Evolutionary conservation across 108 stramenopile genomes (phyloP), one percentile per base, ranked within the genome.

Genomic region (Fistulifera pelliculosa): DNA sequence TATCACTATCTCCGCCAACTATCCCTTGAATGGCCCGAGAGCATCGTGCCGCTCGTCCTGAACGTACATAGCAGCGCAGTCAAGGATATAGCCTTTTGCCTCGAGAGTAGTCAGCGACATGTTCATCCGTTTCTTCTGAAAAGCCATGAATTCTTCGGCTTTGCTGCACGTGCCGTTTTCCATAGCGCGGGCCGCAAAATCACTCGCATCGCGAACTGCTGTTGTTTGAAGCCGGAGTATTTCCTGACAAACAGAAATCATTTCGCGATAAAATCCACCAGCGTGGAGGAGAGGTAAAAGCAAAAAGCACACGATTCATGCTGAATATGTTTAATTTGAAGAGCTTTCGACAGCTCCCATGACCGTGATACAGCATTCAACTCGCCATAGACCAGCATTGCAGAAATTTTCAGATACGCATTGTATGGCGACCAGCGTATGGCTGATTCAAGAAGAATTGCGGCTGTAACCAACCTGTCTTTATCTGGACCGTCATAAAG

Each of bases 261-360:
- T 79, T 54, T 82, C 76, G 10, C 71, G 75, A 65, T 85, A 90
- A 21, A 85, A 64, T 35, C 87, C 87, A 39, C 79, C 77, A 16
- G 62, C 55, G 18, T 78, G 24, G 11, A 90, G 68, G 23, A 66
- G 40, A 1, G 83, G 81, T 10, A 83, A 49, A 42, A 85, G 79
- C 24, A 77, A 58, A 52, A 76, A 90, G 66, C 65, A 40, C 87
- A 90, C 1, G 87, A 83, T 51, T 90, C 87, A 14, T 76, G 55
- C 55, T 90, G 87, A 19, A 90, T 85, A 56, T 90, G 81, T 52
- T 83, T 90, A 19, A 90, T 63, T 16, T 64, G 66, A 42, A 85
- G 60, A 17, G 54, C 55, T 50, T 81, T 47, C 54, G 57, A 85
- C 13, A 79, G 45, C 10, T 68, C 68, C 44, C 68, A 74, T 13